Evolutionary conservation across 2,329 filamentous ascomycete species (phyloP), one percentile per base, ranked within the genome.

Genomic region (Teratosphaeria gauchensis): DNA sequence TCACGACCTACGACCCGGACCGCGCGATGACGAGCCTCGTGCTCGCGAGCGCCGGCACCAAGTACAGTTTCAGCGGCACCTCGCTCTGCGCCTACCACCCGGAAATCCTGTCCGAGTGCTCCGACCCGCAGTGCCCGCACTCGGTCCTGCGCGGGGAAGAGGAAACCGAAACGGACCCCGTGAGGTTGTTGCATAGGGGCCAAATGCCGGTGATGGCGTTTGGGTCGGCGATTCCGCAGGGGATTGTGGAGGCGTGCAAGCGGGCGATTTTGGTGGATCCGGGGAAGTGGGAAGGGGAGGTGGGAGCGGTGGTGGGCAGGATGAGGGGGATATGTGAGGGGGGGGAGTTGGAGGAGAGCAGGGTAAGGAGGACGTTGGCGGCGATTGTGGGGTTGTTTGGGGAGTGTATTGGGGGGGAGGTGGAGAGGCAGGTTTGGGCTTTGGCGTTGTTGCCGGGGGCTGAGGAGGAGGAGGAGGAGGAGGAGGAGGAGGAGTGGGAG

Each of bases 51-150:
- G 28, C 56, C 6, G 51, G 38, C 31, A 54, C 56, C 51, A 58
- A 54, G 48, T 54, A 58, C 56, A 31, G 6, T 33, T 58, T 58
- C 33, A 38, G 32, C 32, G 51, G 56, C n/a, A 19, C 6, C 21
- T 33, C 56, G 46, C n/a, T 58, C 3, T 51, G 32, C 9, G 56
- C 51, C 12, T 58, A 58, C 21, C 56, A 58, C 28, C 56, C 56
- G n/a, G 32, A 33, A 6, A 52, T 58, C 32, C 28, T 35, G 8
- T n/a, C 19, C 31, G 51, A 58, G 33, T 46, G 52, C 51, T 4
- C 2, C 42, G n/a, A 31, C 6, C 35, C 14, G 9, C 5, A 56
- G 30, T 31, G 54, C 30, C 32, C 30, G n/a, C 48, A 57, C 33
- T 38, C 33, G 33, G 3, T 11, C 11, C 33, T 38, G 33, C 33